These are phyloP conservation scores for Stagonosporopsis chrysanthemi DNA, from an alignment of 2,329 filamentous ascomycete genomes.

Conservation along the genomic window DNA sequence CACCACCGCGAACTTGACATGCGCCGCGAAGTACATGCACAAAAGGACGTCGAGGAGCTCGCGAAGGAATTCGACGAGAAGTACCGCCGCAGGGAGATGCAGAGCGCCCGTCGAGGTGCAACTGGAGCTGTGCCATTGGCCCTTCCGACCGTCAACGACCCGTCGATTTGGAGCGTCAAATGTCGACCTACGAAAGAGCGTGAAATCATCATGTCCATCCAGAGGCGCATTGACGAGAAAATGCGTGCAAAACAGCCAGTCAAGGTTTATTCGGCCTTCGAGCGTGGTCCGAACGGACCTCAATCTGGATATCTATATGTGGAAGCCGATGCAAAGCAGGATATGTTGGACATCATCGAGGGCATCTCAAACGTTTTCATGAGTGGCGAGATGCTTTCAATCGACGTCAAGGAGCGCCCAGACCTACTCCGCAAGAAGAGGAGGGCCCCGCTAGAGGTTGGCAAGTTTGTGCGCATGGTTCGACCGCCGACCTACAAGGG, in stretches of 20 bases:
- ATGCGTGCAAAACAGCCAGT: constrained; percentile 79
- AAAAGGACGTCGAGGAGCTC: constrained; percentile 92
- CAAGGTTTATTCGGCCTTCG: constrained; percentile 88
- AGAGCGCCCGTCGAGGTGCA: constrained; percentile 40
- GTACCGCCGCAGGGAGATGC: constrained; percentile 74
- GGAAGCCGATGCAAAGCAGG: constrained; percentile 85
- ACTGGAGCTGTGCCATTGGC: constrained; percentile 62
- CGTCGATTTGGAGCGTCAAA: constrained; percentile 91
- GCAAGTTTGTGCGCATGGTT: constrained; percentile 90
- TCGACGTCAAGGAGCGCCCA: constrained; percentile 97
- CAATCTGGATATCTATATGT: constrained; percentile 98
- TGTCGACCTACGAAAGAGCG: constrained; percentile 96
- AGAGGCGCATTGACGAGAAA: constrained; percentile 86
- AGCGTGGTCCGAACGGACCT: constrained; percentile 73
- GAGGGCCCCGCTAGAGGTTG: constrained; percentile 78
- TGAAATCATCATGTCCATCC: constrained; percentile 86
- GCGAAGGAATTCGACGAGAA: constrained; percentile 81
- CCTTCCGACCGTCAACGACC: constrained; percentile 92
- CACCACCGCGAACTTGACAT: constrained; percentile 94
- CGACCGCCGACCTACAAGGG: constrained; percentile 81
- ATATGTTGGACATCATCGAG: constrained; percentile 83
- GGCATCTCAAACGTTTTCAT: constrained; percentile 90
- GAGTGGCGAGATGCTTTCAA: constrained; percentile 82
- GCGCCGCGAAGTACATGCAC: constrained; percentile 83
- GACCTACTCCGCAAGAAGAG: constrained; percentile 92